These are phyloP conservation scores for Talaromyces rugulosus DNA, from an alignment of 2,329 filamentous ascomycete genomes.

Conservation along the genomic window DNA sequence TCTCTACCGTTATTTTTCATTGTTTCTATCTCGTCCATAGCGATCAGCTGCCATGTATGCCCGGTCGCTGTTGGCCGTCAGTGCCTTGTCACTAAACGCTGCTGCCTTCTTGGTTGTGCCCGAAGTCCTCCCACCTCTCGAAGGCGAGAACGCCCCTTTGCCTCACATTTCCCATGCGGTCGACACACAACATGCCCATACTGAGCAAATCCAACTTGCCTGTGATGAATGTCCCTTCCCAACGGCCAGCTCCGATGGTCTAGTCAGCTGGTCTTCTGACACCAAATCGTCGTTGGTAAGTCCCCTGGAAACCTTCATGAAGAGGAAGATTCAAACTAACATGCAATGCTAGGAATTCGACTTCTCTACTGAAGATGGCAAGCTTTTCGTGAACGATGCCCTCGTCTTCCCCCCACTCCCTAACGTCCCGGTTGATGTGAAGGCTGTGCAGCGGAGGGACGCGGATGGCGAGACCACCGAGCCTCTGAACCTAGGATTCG, in stretches of 20 bases:
- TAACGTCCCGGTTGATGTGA: conserved; percentile 22
- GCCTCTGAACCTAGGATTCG: conserved; percentile 39
- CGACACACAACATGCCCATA: conserved; percentile 22
- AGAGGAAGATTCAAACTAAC: neutral
- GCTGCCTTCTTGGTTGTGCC: conserved; percentile 37
- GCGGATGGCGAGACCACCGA: conserved; percentile 33
- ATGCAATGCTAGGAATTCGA: conserved; percentile 26
- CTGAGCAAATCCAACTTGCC: conserved; percentile 27
- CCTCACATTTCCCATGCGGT: conserved; percentile 20
- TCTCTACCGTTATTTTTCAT: neutral
- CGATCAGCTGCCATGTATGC: conserved; percentile 25
- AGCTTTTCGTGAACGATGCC: conserved; percentile 33
- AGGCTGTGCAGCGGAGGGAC: conserved; percentile 30
- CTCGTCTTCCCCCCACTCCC: conserved; percentile 36
- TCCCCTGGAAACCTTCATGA: neutral
- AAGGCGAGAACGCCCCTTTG: conserved; percentile 16
- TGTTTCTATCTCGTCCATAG: neutral
- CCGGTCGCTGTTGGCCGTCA: conserved; percentile 32
- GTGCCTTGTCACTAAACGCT: conserved; percentile 30
- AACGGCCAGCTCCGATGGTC: conserved; percentile 23
- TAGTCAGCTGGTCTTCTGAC: conserved; percentile 30
- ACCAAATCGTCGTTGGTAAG: conserved; percentile 35
- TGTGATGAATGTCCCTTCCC: conserved; percentile 39
- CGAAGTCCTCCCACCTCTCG: conserved; percentile 21
- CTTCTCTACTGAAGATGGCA: conserved; percentile 31